Evolutionary conservation across 164 flowering plant species (phyloP).

Genomic region (Berberis vulgaris): DNA sequence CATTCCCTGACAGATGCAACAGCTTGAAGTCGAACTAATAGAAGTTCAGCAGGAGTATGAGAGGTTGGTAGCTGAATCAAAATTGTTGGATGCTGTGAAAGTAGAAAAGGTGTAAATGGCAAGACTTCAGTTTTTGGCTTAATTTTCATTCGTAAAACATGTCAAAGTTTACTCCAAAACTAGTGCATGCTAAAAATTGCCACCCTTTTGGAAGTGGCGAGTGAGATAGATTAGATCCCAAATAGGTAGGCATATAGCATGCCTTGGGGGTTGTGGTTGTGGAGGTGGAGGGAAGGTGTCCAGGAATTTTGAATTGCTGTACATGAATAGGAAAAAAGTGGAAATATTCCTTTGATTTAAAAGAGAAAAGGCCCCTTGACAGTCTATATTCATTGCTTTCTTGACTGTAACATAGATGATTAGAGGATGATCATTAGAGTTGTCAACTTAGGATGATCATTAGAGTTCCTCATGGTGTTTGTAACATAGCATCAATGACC

Average conservation of each 20-base stretch:
- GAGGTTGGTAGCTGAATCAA: slow-evolving; percentile 24
- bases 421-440: no score
- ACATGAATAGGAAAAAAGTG: no score
- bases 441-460: no score
- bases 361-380: no score
- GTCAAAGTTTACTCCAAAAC: not conserved
- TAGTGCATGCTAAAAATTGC: not conserved
- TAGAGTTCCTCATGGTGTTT: no score
- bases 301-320: no score
- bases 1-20: slow-evolving; percentile 27
- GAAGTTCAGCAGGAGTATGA: slow-evolving; percentile 27
- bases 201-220: not conserved
- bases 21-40: slow-evolving; percentile 31
- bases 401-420: no score
- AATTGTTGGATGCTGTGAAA: slow-evolving; percentile 21
- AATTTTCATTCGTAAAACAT: not conserved
- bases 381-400: no score
- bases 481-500: no score
- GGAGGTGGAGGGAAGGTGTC: no score
- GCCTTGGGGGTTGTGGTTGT: not conserved
- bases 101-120: slow-evolving; percentile 19
- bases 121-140: not conserved
- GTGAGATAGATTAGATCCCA: not conserved
- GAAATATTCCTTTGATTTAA: no score
- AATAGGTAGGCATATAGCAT: not conserved